Conservation (phyloP, 805 yeast species). For the Yarrowia yakushimensis region DNA sequence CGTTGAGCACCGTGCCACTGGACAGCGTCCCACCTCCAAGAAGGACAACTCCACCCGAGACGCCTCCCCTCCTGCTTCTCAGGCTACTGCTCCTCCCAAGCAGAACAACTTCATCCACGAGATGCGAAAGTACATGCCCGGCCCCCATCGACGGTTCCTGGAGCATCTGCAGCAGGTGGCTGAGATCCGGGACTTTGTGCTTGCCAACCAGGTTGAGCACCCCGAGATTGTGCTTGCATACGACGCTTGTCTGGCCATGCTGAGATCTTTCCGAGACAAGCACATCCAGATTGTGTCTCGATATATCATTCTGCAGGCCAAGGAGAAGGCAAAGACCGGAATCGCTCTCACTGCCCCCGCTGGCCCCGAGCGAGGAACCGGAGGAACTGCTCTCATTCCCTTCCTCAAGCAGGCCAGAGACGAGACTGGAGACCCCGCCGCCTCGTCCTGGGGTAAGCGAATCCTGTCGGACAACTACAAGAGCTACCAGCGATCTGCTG, state of each 20-base stretch:
- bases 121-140: constrained; percentile 90
- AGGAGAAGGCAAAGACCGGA: constrained; percentile 53
- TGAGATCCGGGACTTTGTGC: constrained; percentile 62
- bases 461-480: constrained; percentile 34
- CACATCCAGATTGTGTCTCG: constrained; percentile 91
- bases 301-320: constrained; percentile 75
- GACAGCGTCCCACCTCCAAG: constrained; percentile 43
- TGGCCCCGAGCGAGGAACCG: constrained; percentile 71
- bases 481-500: constrained; percentile 19
- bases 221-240: constrained; percentile 66
- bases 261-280: constrained; percentile 83
- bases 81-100: constrained; percentile 26
- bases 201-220: constrained; percentile 38
- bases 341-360: constrained; percentile 42
- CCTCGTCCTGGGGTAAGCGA: constrained; percentile 86
- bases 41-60: constrained; percentile 29
- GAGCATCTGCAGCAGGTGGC: constrained; percentile 55
- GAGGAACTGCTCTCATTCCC: constrained; percentile 88
- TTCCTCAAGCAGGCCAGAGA: constrained; percentile 93
- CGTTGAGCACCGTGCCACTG: constrained; percentile 77
- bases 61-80: constrained; percentile 31
- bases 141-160: constrained; percentile 73
- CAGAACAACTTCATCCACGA: constrained; percentile 62
- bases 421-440: constrained; percentile 92
- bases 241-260: constrained; percentile 86